Evolutionary conservation across 2,329 filamentous ascomycete species (phyloP), one percentile per base, ranked within the genome.

Genomic region (Rhynchosporium graminicola): DNA sequence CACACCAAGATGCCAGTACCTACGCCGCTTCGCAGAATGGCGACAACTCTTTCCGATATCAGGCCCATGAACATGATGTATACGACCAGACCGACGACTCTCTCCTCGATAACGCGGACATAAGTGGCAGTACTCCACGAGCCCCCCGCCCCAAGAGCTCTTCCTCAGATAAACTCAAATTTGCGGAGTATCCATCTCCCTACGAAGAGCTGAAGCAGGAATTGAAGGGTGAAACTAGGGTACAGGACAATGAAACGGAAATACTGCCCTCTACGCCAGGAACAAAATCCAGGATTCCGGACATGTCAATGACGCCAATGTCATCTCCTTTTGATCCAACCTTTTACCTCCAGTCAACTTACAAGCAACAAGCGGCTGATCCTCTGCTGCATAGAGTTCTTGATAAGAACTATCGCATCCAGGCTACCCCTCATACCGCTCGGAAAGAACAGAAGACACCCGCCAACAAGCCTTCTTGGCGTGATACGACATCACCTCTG

Each of bases 331-430:
- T 86, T 72, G 68, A 85, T 77, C 77, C 80, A 72, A 75, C 79
- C 70, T 73, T 76, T 29, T 70, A 74, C 74, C 75, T 80, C 68
- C 63, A 76, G 68, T 68, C 77, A 71, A 74, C 74, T 61, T 63
- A 74, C 36, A 73, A 68, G 38, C 59, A 64, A 56, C 66, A 65
- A 43, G 75, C 77, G 70, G 84, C 86, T 64, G 92, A 97, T 73
- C 90, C 91, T 2, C 81, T 98, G 8, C 83, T 99, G 46, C 94
- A 98, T 75, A 90, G 90, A 63, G 82, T 98, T n/a, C 85, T 96
- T 4, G 93, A 98, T 80, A 97, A 96, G 77, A 97, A 90, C 62
- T 99, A 96, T 79, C 91, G 94, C 38, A 83, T 99, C 29, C 91
- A 96, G 76, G 92, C 94, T 5, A 99, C 95, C 9, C 95, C 95